Evolutionary conservation across 2,329 filamentous ascomycete species (phyloP), one percentile per base, ranked within the genome.

Genomic region (Aspergillus luchuensis): DNA sequence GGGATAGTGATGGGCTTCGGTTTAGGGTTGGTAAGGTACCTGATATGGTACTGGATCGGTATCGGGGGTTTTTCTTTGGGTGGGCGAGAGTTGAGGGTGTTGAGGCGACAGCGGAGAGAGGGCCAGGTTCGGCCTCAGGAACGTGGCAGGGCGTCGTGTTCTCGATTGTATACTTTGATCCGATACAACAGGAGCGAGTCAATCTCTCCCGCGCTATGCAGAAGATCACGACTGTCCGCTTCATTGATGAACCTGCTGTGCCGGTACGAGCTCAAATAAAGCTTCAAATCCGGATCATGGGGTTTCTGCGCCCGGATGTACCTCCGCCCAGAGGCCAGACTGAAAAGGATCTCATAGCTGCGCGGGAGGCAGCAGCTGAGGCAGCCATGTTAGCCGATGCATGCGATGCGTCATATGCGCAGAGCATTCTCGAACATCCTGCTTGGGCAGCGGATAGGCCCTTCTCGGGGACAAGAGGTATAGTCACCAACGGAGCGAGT

Each of bases 1-100:
- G 3, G 0, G 74, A 82, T 2, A 83, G 84, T 71, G 68, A 7
- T 0, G 75, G 82, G 2, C 84, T 85, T 0, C 86, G 83, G 0
- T 82, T 86, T 0, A 86, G 83, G 60, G 72, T 90, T 2, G 67
- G 68, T 0, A 80, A 79, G 8, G 77, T 89, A 0, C 78, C 84
- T 0, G 82, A 83, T 25, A 79, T 84, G 36, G 71, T 89, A 43
- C 76, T 80, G 21, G 74, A 84, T 63, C 81, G 83, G 3, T 78
- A 90, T 53, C 75, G 78, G 11, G 89, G 88, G 0, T 81, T 88
- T 6, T 91, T 88, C 67, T 86, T 88, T 41, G 87, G 86, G 3
- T 91, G 88, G 88, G 84, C 82, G 0, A 74, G 81, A 0, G 74
- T 77, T 0, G 70, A 71, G 0, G 72, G 75, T 5, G 28, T 21